These are phyloP conservation scores for Vitis hybrid DNA, from an alignment of 177 flowering plant genomes.

Conservation along the genomic window DNA sequence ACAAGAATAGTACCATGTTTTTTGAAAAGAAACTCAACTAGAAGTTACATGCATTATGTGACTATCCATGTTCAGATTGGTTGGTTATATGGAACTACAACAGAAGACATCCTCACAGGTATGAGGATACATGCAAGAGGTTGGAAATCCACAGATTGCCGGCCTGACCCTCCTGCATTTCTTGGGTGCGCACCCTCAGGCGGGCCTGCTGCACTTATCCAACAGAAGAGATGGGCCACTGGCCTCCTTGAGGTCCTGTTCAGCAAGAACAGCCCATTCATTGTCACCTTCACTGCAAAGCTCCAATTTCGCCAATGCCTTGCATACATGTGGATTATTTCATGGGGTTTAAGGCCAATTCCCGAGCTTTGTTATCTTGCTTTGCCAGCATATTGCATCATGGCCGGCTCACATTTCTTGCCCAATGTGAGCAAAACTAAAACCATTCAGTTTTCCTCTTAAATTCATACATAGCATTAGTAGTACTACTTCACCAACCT, in stretches of 20 bases:
- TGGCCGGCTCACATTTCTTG: constrained; percentile 40
- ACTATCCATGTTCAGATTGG: constrained; percentile 37
- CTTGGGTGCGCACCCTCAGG: constrained; percentile 40
- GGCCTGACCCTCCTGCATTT: constrained; percentile 41
- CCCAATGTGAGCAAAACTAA: constrained; percentile 36
- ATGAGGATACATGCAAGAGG: constrained; percentile 43
- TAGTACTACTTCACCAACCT: no score
- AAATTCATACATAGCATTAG: no score
- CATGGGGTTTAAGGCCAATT: constrained; percentile 30
- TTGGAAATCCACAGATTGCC: constrained; percentile 28
- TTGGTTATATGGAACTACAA: constrained; percentile 48
- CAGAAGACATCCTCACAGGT: constrained; percentile 53
- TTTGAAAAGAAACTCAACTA: no score
- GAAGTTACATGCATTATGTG: no score
- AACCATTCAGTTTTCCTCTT: not conserved
- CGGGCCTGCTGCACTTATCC: constrained; percentile 31
- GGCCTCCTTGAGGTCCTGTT: constrained; percentile 52
- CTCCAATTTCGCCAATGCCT: constrained; percentile 45
- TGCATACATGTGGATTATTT: constrained; percentile 23
- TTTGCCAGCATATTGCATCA: constrained; percentile 49
- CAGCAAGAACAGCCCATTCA: constrained; percentile 31
- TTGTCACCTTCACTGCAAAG: constrained; percentile 17
- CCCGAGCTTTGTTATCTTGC: constrained; percentile 43
- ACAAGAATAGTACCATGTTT: not conserved
- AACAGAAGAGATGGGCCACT: constrained; percentile 55